phyloP scores from a whole-genome alignment of 2,329 filamentous ascomycete genomes.

The Xylariaceae sp. region DNA sequence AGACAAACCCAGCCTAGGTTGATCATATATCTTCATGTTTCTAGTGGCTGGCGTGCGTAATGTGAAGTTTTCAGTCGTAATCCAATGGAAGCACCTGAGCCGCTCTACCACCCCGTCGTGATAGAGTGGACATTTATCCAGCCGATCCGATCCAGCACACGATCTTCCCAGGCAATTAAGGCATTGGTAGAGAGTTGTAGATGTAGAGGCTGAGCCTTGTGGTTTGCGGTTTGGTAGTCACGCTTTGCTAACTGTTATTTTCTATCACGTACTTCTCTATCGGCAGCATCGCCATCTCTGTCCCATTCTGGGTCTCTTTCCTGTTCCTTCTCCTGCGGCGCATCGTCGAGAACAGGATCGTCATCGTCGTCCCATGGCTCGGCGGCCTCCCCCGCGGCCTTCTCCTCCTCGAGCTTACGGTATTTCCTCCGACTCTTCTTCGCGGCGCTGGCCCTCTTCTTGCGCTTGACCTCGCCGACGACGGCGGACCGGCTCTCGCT shows the following conservation, averaged over 20 bases:
- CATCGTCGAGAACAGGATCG: conserved; percentile 13
- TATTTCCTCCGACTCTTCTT: conserved; percentile 87
- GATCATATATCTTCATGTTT: conserved; percentile 55
- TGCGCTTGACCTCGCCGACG: conserved; percentile 59
- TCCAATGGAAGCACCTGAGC: conserved; percentile 2
- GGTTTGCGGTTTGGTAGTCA: neutral
- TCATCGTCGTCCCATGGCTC: conserved; percentile 25
- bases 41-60: conserved; percentile 33
- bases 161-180: neutral
- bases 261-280: conserved; percentile 1
- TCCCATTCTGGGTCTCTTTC: conserved; percentile 5
- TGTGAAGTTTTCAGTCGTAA: conserved; percentile 26
- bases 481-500: conserved; percentile 62
- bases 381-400: conserved; percentile 26
- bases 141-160: neutral
- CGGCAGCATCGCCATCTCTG: neutral
- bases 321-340: conserved; percentile 10
- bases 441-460: conserved; percentile 67
- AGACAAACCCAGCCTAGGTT: conserved; percentile 50
- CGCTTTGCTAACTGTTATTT: conserved; percentile 5
- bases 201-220: neutral
- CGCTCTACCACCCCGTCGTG: neutral
- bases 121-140: neutral
- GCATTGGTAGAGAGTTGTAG: neutral
- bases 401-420: conserved; percentile 53